Evolutionary conservation across 768 basidiomycete species (phyloP).

Genomic region (Rhodotorula taiwanensis): DNA sequence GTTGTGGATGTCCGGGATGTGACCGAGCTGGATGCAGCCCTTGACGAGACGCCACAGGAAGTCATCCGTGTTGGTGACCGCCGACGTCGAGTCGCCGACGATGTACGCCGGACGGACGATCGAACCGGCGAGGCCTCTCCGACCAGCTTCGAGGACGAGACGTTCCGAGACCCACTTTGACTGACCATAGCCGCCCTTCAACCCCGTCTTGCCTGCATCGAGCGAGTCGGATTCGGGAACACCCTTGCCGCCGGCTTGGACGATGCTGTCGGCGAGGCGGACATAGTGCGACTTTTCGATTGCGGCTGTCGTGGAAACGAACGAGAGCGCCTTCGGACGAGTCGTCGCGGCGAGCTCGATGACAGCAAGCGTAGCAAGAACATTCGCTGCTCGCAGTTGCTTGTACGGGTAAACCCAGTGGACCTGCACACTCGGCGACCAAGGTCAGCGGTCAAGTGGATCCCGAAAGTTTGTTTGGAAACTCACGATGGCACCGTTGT

Average conservation of each 20-base stretch:
- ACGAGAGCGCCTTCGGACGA: conserved; percentile 73
- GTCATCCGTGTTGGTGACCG: conserved; percentile 97
- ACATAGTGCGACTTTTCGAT: conserved; percentile 89
- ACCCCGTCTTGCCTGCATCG: conserved; percentile 64
- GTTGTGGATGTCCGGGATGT: conserved; percentile 95
- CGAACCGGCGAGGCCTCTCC: conserved; percentile 71
- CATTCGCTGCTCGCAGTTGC: conserved; percentile 82
- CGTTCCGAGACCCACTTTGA: conserved; percentile 98
- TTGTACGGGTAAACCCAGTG: conserved; percentile 99
- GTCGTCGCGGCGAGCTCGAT: conserved; percentile 58
- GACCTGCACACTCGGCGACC: conserved; percentile 52
- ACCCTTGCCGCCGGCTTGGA: conserved; percentile 53
- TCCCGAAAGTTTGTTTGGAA: background rate
- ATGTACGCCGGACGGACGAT: conserved; percentile 93
- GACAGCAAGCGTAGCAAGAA: conserved; percentile 78
- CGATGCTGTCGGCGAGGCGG: conserved; percentile 66
- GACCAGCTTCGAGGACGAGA: conserved; percentile 81
- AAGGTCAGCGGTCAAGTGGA: background rate
- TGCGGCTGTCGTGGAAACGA: conserved; percentile 92
- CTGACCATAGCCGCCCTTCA: conserved; percentile 93
- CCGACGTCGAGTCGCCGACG: conserved; percentile 80
- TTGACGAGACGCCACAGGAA: conserved; percentile 98
- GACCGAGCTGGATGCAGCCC: conserved; percentile 95
- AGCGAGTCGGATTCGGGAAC: conserved; percentile 82
- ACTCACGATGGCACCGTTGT: conserved; percentile 92